Evolutionary conservation across 2,329 filamentous ascomycete species (phyloP), one percentile per base, ranked within the genome.

Genomic region (Sordariomycetes sp.): DNA sequence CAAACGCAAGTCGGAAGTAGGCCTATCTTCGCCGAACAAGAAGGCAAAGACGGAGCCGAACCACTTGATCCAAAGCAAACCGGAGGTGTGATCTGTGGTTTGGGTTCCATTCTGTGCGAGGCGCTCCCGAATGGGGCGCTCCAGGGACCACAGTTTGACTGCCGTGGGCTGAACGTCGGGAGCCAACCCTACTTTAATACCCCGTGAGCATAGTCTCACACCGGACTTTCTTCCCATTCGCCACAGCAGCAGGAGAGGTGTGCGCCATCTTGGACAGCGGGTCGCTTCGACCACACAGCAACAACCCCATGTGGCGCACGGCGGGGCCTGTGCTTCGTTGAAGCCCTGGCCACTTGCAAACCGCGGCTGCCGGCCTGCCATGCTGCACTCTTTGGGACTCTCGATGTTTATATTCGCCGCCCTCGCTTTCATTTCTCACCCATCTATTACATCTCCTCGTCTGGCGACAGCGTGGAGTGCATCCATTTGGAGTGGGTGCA

Each of bases 1-100:
- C 37, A 87, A 87, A 72, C 77, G 83, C 65, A 86, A 86, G 70
- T 82, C 82, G 7, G 79, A 82, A 60, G 72, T 73, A 34, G 73
- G 72, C 58, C 72, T 72, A 18, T 69, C 68, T 22, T 72, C 73
- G 35, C 72, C 79, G 34, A 79, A 76, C 65, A 87, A 86, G 70
- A 83, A 79, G 71, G 74, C 79, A 62, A 79, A 76, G 64, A 75
- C 83, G 53, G 81, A 85, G 55, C 67, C 68, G 59, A 70, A 65
- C 28, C 46, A 24, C 43, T 48, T 40, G 43, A 22, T 25, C 20
- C 32, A 25, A 25, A 50, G 34, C 40, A 56, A 56, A 40, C 25
- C 18, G 43, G 55, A 32, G 55, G 55, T 40, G 55, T 50, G 46
- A 50, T 22, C 46, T 2, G 46, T 24, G 46, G 46, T 12, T 6